Evolutionary conservation across 2,329 filamentous ascomycete species (phyloP).

Genomic region (Trichoderma hamatum): DNA sequence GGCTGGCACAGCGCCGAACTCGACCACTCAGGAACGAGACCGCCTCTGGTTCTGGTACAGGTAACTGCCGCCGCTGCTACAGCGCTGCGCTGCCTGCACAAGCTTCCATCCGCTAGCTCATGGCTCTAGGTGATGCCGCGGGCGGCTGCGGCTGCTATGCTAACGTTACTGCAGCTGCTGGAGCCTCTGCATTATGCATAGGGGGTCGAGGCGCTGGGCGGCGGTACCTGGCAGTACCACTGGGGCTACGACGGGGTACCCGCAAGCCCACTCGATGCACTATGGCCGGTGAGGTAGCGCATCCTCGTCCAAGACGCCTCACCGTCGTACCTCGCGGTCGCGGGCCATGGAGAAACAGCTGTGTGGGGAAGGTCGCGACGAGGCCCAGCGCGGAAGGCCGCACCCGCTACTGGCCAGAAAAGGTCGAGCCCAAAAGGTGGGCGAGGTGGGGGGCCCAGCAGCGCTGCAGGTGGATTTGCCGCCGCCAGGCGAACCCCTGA

Average conservation of each 20-base stretch:
- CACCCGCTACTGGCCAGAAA: slow-evolving; percentile 24
- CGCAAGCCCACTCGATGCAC: not conserved
- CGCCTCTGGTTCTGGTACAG: slow-evolving; percentile 2
- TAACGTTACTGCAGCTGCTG: slow-evolving; percentile 1
- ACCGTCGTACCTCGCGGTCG: slow-evolving; percentile 4
- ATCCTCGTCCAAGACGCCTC: not conserved
- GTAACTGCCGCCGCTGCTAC: not conserved
- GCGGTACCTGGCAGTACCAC: not conserved
- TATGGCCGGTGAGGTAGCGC: not conserved
- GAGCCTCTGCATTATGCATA: slow-evolving; percentile 12
- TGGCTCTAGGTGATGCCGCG: not conserved
- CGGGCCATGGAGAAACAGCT: slow-evolving; percentile 27
- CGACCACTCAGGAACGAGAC: slow-evolving; percentile 15
- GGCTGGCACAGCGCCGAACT: not conserved
- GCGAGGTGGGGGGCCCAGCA: slow-evolving; percentile 19
- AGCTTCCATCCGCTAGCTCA: not conserved
- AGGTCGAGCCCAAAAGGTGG: slow-evolving; percentile 3
- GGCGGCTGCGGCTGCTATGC: slow-evolving; percentile 9
- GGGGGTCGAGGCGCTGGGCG: slow-evolving; percentile 4
- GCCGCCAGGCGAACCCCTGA: slow-evolving; percentile 24
- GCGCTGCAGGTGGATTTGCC: slow-evolving; percentile 24
- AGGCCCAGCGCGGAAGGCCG: slow-evolving; percentile 25
- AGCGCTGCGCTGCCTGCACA: not conserved
- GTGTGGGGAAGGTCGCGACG: slow-evolving; percentile 28
- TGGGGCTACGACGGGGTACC: not conserved